Base-by-base conservation (phyloP, 345 rosid species). In the Aquilaria yunnanensis region DNA sequence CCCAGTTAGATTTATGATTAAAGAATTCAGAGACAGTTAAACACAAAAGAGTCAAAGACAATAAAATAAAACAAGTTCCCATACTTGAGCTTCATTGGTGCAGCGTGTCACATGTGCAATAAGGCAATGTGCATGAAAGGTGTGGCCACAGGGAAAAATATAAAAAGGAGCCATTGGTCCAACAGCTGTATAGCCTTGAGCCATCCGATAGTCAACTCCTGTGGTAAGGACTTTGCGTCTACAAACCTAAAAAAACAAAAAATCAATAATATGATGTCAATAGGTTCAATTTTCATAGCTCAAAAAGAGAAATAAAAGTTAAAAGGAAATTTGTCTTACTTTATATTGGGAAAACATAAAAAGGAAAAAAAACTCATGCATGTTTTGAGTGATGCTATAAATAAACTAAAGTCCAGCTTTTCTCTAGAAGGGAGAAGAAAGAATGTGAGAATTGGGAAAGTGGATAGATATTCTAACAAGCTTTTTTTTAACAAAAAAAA, bases 111-210 rank as follows among this genome's bases (percentile, higher is more conserved):
- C 86, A 31, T 87, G 94, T 31, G 99, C 88, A 72, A 94, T 86
- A 69, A 90, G 67, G 78, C 97, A 90, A 56, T 86, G 86, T 10
- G 96, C 77, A 71, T 94, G 97, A 76, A 94, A 94, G 49, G 97
- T 80, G 63, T 94, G 97, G 12, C 96, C 91, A 71, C 97, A 94
- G 31, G 99, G 99, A 77, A 94, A 94, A 59, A 94, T 86, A 70
- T 90, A 94, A 73, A 94, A 90, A 54, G 95, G 95, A 62, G 97
- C 90, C 82, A 94, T 77, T 51, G 90, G 84, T 73, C 99, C 96
- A 50, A 78, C 84, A n/a, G 97, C 74, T 61, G 90, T 69, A 75
- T 86, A 85, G 53, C 95, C 89, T 10, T 75, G 85, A 56, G 83
- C 78, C 82, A 82, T 76, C 65, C 88, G 82, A 75, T 80, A 88